Conservation (phyloP, 768 basidiomycete genomes). For the Coprinopsis cinerea region DNA sequence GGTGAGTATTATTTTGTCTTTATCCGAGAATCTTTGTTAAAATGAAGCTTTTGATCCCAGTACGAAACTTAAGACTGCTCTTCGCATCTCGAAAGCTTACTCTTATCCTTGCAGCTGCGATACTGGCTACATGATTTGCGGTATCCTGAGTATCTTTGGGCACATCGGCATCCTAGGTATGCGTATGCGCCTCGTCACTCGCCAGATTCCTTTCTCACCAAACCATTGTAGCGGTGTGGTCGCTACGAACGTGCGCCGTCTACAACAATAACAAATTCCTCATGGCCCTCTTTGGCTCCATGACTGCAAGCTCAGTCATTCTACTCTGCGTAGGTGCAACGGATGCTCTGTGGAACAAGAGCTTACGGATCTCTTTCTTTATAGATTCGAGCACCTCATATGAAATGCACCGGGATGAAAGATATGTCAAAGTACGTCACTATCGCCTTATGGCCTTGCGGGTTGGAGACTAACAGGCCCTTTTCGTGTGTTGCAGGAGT, state of each 20-base stretch:
- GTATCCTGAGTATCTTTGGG: constrained; percentile 3
- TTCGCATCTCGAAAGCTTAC: too few relatives aligned
- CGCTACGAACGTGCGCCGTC: constrained; percentile 3
- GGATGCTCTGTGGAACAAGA: neutral
- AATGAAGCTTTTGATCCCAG: too few relatives aligned
- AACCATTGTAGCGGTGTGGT: neutral
- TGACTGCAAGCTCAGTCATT: neutral
- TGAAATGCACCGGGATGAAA: neutral
- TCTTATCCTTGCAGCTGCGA: neutral
- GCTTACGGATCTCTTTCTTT: neutral
- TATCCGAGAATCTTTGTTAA: too few relatives aligned
- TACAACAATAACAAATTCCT: neutral
- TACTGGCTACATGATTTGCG: constrained; percentile 6
- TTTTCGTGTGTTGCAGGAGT: neutral
- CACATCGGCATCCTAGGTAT: constrained; percentile 4
- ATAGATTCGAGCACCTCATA: neutral
- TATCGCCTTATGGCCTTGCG: neutral
- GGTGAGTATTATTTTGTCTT: neutral
- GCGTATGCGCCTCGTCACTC: neutral
- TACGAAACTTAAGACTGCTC: too few relatives aligned
- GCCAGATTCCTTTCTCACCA: neutral
- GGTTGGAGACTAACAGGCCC: too few relatives aligned
- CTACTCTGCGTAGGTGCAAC: constrained; percentile 1
- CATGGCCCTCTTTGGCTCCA: neutral
- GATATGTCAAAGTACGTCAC: constrained; percentile 3